Percentiles rank a stretch among this genome's conserved stretches.
These are phyloP conservation scores for Suhomyces taliae DNA, from an alignment of 1,139 yeast species.

Conservation along the genomic window DNA sequence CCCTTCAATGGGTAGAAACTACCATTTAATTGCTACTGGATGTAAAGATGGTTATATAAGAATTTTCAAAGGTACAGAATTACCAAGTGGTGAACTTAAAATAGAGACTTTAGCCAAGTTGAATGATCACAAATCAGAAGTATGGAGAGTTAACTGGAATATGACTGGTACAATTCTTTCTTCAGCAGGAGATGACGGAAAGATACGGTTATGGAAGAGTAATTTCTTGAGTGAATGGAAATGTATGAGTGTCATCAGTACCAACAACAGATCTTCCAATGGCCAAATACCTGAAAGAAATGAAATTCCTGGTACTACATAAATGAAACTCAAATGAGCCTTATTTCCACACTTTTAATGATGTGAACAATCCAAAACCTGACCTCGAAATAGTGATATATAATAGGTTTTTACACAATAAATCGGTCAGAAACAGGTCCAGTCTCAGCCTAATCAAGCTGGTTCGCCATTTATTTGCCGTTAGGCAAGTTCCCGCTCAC, in stretches of 20 bases:
- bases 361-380: too few relatives aligned
- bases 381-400: too few relatives aligned
- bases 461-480: too few relatives aligned
- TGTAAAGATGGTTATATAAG: constrained; percentile 93
- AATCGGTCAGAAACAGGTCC: too few relatives aligned
- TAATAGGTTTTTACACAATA: too few relatives aligned
- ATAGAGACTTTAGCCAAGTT: constrained; percentile 41
- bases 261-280: constrained; percentile 41
- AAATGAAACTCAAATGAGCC: too few relatives aligned
- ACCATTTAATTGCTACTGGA: constrained; percentile 89
- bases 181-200: constrained; percentile 95
- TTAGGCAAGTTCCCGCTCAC: too few relatives aligned
- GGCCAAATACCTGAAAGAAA: background rate
- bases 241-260: constrained; percentile 85
- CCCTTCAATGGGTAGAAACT: constrained; percentile 90
- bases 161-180: constrained; percentile 88
- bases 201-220: constrained; percentile 88
- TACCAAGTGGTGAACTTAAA: constrained; percentile 31
- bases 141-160: constrained; percentile 96
- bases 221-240: constrained; percentile 84
- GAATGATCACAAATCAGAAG: constrained; percentile 83
- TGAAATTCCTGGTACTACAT: too few relatives aligned
- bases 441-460: too few relatives aligned
- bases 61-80: constrained; percentile 68
- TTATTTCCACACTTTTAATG: too few relatives aligned